These are phyloP conservation scores for Amylocystis lapponica DNA, from an alignment of 768 basidiomycete genomes.

Conservation along the genomic window DNA sequence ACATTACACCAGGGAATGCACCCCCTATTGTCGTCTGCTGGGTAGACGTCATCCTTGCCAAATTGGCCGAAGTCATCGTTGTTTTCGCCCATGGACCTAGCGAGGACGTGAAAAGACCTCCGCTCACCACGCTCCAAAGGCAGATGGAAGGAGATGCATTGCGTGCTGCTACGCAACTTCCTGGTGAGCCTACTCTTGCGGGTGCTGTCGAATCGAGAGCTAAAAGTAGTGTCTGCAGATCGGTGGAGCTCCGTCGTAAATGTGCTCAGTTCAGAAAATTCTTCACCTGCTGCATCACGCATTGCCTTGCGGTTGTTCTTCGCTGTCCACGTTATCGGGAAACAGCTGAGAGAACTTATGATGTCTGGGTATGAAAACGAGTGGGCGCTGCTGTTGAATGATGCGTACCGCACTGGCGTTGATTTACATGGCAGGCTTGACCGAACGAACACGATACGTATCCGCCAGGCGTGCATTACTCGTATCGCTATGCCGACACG, in stretches of 20 bases:
- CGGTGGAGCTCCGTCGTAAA: conserved; percentile 44
- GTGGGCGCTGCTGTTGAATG: too few relatives aligned
- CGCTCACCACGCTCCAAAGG: conserved; percentile 24
- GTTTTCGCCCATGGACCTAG: conserved; percentile 21
- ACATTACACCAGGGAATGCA: conserved; percentile 14
- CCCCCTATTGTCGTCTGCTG: conserved; percentile 48
- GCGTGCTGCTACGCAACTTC: conserved; percentile 62
- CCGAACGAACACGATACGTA: background rate
- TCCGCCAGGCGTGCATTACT: background rate
- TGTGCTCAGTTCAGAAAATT: conserved; percentile 40
- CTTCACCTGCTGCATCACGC: conserved; percentile 58
- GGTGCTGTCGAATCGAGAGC: background rate
- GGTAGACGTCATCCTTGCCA: conserved; percentile 57
- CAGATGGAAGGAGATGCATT: conserved; percentile 47
- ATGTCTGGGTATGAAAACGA: too few relatives aligned
- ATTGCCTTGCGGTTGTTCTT: conserved; percentile 52
- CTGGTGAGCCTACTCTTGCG: conserved; percentile 35
- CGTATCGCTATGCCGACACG: background rate
- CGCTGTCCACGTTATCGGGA: conserved; percentile 47
- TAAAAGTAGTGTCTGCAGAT: conserved; percentile 32
- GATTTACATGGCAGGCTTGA: too few relatives aligned
- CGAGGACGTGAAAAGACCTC: background rate
- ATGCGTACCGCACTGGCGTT: too few relatives aligned
- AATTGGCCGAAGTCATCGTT: conserved; percentile 36
- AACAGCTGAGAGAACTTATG: conserved; percentile 27